These are phyloP conservation scores for Pleurotus cornucopiae DNA, from an alignment of 768 basidiomycete species.

Conservation along the genomic window DNA sequence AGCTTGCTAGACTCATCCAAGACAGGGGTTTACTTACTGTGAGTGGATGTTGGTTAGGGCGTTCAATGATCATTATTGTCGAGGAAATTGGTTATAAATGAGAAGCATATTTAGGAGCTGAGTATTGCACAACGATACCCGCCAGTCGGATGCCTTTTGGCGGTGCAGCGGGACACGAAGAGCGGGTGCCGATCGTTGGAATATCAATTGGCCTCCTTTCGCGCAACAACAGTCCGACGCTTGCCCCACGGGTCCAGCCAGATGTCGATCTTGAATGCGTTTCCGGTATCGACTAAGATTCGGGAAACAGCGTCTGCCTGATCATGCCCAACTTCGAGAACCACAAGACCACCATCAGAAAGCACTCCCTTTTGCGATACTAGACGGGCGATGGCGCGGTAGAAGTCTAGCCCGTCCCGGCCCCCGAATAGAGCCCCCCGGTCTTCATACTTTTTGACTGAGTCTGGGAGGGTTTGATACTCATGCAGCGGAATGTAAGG, in stretches of 20 bases:
- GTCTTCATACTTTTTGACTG: constrained; percentile 80
- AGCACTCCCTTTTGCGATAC: constrained; percentile 50
- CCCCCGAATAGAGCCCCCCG: constrained; percentile 79
- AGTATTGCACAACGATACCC: too few species aligned
- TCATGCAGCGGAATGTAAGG: constrained; percentile 77
- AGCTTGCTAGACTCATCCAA: too few species aligned
- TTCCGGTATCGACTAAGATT: constrained; percentile 49
- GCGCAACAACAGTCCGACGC: constrained; percentile 66
- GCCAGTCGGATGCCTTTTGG: too few species aligned
- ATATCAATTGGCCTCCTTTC: constrained; percentile 12
- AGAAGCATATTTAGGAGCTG: not conserved
- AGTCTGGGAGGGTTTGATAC: constrained; percentile 58
- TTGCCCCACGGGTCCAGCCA: constrained; percentile 83
- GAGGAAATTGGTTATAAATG: not conserved
- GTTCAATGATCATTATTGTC: not conserved
- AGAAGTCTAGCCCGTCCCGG: constrained; percentile 47
- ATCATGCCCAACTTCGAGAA: constrained; percentile 73
- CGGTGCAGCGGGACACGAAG: too few species aligned
- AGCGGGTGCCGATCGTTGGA: too few species aligned
- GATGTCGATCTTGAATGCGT: constrained; percentile 49
- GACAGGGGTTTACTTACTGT: too few species aligned
- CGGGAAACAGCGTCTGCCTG: constrained; percentile 62
- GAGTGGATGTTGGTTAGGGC: not conserved
- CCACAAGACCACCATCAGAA: constrained; percentile 50
- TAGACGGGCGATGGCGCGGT: constrained; percentile 66